Base-by-base conservation (phyloP, 2,329 filamentous ascomycete genomes). In the Penicillium vulpinum region DNA sequence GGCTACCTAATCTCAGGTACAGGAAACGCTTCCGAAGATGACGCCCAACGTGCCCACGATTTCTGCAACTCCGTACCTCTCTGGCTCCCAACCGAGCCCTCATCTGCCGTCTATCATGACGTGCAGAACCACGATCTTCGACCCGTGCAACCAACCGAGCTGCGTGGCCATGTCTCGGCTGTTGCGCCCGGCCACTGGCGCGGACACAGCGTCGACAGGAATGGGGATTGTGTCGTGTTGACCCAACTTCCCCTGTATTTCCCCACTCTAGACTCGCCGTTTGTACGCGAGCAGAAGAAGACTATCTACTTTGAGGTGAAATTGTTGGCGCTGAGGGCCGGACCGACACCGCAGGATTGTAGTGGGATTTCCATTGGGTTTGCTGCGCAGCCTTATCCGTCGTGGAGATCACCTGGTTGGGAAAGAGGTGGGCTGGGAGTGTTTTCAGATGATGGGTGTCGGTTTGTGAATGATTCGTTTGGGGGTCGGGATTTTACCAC, bases 371-470 rank as follows among this genome's bases (percentile, higher is more conserved):
- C 84, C 0, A 75, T 88, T 31, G 85, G 85, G 3, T 87, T 82
- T 64, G 76, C 80, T 33, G 85, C 84, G 4, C 82, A 83, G 47
- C 85, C 85, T 5, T 87, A 86, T 66, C 85, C 85, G 0, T 77
- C 81, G 0, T 87, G 83, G 77, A 77, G 85, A 21, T 80, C 86
- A 8, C 85, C 85, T 0, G 85, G 85, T 1, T 87, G 85, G 85
- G 83, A 88, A 64, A 77, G 85, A 43, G 85, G 80, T 2, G 84
- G 82, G 58, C 68, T 87, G 2, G 85, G 78, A 1, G 81, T 88
- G 7, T 85, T 87, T 63, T 81, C 82, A 5, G 85, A 88, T 63
- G 85, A 88, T 66, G 85, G 85, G 1, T 78, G 83, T 28, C 78
- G 82, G 38, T 88, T 86, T 62, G 81, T 87, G 31, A 86, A 87